Base-by-base conservation (phyloP, 148 eudicot genomes). In the Simmondsia chinensis region DNA sequence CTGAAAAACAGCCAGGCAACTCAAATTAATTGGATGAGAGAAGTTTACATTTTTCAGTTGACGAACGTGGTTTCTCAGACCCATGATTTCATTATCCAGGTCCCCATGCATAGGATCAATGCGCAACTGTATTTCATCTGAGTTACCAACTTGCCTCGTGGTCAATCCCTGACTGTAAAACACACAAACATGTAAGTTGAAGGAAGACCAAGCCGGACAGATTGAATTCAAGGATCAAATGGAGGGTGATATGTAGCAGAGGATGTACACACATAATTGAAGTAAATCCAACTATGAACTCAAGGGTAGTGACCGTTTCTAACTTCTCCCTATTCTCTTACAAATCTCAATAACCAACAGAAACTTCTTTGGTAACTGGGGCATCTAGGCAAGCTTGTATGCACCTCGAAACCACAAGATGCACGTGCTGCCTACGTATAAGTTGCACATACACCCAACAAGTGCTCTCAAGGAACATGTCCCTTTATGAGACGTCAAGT, bases 71-170 rank as follows among this genome's bases (percentile, higher is more conserved):
- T 68, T 69, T 13, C 70, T 72, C 15, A 89, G 93, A 28, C 97
- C 95, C 19, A 42, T 32, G 26, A 84, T 75, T 71, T 89, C 82
- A 21, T 81, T 72, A 61, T 84, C 95, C 54, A 84, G 56, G 45
- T 89, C 97, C 0, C 65, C 94, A 9, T 77, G 84, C 77, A 84
- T 72, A 0, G 94, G 93, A 74, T 84, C 95, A 33, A 85, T 85
- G 46, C 80, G 60, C 46, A 84, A 49, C 52, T 89, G 97, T 39
- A 89, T 58, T 50, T 89, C 95, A 56, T 81, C 79, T 2, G 93
- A 61, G 49, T 50, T 33, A n/a, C 70, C 69, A 15, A 48, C 76
- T 19, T 64, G 72, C 43, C 97, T 66, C 31, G 93, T 85, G 60
- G 80, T 81, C 43, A 89, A 69, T 43, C 97, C 97, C 37, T 85